These are phyloP conservation scores for Phalaenopsis aphrodite DNA, from an alignment of 106 monocot genomes.

Conservation along the genomic window DNA sequence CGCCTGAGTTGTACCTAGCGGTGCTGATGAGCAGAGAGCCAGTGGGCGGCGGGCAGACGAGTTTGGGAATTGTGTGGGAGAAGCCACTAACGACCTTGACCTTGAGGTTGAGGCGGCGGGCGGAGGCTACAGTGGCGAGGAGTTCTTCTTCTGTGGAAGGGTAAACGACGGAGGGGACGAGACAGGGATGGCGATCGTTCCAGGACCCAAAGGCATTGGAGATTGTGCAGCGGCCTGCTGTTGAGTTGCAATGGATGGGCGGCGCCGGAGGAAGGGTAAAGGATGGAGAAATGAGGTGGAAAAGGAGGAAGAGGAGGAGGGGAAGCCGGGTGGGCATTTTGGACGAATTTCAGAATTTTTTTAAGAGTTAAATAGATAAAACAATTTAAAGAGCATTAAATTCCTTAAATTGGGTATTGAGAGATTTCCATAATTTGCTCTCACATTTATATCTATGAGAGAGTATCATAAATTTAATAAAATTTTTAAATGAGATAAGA, in stretches of 20 bases:
- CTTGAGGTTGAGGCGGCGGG: constrained; percentile 22
- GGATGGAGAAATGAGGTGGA: not conserved
- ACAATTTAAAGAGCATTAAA: too few relatives aligned
- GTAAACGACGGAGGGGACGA: constrained; percentile 32
- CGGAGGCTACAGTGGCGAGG: constrained; percentile 32
- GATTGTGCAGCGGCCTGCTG: constrained; percentile 30
- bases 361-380: too few relatives aligned
- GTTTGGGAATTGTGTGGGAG: constrained; percentile 72
- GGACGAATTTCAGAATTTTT: too few relatives aligned
- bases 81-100: constrained; percentile 57
- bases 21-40: constrained; percentile 53
- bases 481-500: too few relatives aligned
- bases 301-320: not conserved
- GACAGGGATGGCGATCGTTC: constrained; percentile 36
- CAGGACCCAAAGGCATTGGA: constrained; percentile 69
- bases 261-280: constrained; percentile 35
- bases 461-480: too few relatives aligned
- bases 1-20: constrained; percentile 21
- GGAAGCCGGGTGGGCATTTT: not conserved
- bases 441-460: too few relatives aligned
- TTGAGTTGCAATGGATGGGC: constrained; percentile 37
- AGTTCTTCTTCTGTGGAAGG: constrained; percentile 52
- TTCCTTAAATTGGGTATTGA: too few relatives aligned
- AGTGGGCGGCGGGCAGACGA: constrained; percentile 45
- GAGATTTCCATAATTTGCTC: too few relatives aligned